A percentile compares a stretch with the other conserved stretches of the same genome.
These are phyloP conservation scores for Otatea glauca DNA, from an alignment of 176 grass and related monocot species.

Conservation along the genomic window DNA sequence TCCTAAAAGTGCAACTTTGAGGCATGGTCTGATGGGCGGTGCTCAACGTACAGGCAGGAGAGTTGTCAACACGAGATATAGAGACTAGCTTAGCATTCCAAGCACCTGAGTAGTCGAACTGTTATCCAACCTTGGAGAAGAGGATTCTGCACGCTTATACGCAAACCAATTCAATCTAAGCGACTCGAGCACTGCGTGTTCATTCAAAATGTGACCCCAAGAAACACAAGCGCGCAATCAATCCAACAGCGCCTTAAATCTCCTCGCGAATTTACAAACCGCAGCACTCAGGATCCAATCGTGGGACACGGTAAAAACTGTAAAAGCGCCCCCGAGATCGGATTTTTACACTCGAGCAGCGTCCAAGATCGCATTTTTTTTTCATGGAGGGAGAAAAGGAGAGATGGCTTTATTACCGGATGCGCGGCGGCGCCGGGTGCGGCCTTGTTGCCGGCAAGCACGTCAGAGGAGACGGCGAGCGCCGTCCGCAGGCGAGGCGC, in stretches of 20 bases:
- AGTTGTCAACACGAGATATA: neutral
- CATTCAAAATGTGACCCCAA: neutral
- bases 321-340: slow-evolving; percentile 3
- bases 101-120: neutral
- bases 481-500: slow-evolving; percentile 40
- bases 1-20: neutral
- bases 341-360: neutral
- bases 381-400: too few species aligned
- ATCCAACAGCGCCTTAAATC: neutral
- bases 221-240: neutral
- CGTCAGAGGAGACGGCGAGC: slow-evolving; percentile 70
- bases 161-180: neutral
- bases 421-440: slow-evolving; percentile 35
- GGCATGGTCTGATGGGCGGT: neutral
- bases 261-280: neutral
- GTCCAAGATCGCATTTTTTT: neutral
- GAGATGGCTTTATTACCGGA: slow-evolving; percentile 29
- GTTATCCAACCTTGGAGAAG: neutral
- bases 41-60: neutral
- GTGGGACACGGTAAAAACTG: neutral
- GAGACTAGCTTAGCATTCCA: neutral
- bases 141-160: neutral
- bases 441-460: slow-evolving; percentile 56
- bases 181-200: neutral
- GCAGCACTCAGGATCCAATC: slow-evolving; percentile 29